Percentiles rank a stretch among this genome's conserved stretches.
Evolutionary conservation across 2,329 filamentous ascomycete species (phyloP).

Genomic region (Epichloe scottii): DNA sequence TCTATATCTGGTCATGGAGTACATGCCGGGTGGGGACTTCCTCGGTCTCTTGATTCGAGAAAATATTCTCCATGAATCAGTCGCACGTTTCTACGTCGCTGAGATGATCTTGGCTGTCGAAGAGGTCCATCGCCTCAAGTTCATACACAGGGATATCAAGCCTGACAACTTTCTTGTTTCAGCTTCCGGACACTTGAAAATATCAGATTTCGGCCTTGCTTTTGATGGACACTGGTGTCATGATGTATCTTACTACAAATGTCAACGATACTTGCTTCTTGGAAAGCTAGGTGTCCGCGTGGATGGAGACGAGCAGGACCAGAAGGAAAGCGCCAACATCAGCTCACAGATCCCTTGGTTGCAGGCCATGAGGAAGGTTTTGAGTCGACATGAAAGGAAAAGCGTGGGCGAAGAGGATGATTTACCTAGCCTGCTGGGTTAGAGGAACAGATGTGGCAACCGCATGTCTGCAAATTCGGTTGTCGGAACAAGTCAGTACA

Average conservation of each 20-base stretch:
- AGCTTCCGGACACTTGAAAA: constrained; percentile 79
- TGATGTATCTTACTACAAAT: constrained; percentile 74
- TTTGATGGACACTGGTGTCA: constrained; percentile 95
- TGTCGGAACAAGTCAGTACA: constrained; percentile 94
- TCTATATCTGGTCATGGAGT: constrained; percentile 94
- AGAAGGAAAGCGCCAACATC: constrained; percentile 33
- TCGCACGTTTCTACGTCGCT: constrained; percentile 77
- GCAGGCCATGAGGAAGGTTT: constrained; percentile 16
- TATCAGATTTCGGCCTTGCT: constrained; percentile 90
- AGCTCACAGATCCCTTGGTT: constrained; percentile 22
- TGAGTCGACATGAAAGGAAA: constrained; percentile 22
- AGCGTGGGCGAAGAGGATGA: constrained; percentile 14
- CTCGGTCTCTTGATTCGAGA: constrained; percentile 75
- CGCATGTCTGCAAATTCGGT: constrained; percentile 70
- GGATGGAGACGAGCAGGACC: constrained; percentile 61
- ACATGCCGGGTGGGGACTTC: constrained; percentile 95
- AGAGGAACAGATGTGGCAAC: constrained; percentile 56
- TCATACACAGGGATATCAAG: constrained; percentile 94
- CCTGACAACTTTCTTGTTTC: constrained; percentile 95
- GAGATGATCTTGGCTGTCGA: constrained; percentile 96
- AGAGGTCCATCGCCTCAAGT: constrained; percentile 74
- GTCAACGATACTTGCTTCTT: constrained; percentile 67
- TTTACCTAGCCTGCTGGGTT: constrained; percentile 42
- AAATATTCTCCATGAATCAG: constrained; percentile 65
- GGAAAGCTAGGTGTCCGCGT: constrained; percentile 64